A percentile compares a stretch with the other conserved stretches of the same genome.
These are phyloP conservation scores for Colletotrichum gloeosporioides DNA, from an alignment of 2,329 filamentous ascomycete genomes.

Conservation along the genomic window DNA sequence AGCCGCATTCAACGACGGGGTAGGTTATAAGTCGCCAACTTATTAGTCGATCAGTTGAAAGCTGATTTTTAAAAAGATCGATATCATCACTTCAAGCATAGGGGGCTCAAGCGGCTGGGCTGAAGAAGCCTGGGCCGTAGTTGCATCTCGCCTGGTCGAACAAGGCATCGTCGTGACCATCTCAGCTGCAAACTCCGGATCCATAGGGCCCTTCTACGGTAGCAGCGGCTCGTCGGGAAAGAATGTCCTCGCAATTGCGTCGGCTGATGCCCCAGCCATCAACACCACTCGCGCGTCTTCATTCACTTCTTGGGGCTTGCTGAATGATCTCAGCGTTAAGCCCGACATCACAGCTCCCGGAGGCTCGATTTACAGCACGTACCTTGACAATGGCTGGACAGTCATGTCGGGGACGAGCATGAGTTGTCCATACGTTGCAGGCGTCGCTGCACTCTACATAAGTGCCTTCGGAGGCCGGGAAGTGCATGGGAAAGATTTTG, in stretches of 20 bases:
- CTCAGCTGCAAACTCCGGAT: conserved; percentile 57
- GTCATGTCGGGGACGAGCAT: conserved; percentile 54
- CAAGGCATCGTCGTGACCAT: conserved; percentile 55
- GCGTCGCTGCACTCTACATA: conserved; percentile 42
- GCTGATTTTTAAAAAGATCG: conserved; percentile 21
- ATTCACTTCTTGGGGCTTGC: conserved; percentile 49
- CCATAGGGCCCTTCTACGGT: conserved; percentile 51
- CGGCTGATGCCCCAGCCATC: conserved; percentile 30
- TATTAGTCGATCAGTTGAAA: background rate
- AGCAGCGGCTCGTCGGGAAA: conserved; percentile 44
- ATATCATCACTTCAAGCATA: conserved; percentile 49
- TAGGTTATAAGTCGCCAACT: background rate
- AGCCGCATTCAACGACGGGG: conserved; percentile 37
- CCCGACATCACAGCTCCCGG: conserved; percentile 49
- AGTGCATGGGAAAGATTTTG: conserved; percentile 34
- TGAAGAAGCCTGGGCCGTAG: conserved; percentile 46
- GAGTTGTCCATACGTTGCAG: conserved; percentile 52
- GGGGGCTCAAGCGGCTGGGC: conserved; percentile 42
- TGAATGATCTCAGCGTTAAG: conserved; percentile 47
- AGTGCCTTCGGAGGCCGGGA: conserved; percentile 34
- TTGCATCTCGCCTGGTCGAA: conserved; percentile 46
- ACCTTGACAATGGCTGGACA: conserved; percentile 38
- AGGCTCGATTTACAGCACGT: conserved; percentile 46
- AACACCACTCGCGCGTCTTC: conserved; percentile 10
- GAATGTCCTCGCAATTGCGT: conserved; percentile 49